Conservation (phyloP, 2,329 filamentous ascomycete genomes). For the Blastomyces parvus region DNA sequence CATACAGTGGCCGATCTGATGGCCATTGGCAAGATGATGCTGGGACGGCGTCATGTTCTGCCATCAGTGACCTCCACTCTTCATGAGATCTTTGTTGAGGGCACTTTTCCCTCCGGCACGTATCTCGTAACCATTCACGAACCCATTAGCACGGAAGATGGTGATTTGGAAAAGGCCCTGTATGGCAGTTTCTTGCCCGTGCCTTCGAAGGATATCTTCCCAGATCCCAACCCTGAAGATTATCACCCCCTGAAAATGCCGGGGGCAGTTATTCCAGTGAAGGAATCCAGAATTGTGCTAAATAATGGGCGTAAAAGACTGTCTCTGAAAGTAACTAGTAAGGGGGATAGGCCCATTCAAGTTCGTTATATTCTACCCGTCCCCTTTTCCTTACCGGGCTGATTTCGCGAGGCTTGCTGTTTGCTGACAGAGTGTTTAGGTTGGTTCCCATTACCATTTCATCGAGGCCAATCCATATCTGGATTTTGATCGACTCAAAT, state of each 20-base stretch:
- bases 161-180: slow-evolving; percentile 73
- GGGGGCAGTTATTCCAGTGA: slow-evolving; percentile 66
- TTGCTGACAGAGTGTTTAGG: slow-evolving; percentile 31
- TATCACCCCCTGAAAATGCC: slow-evolving; percentile 63
- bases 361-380: slow-evolving; percentile 37
- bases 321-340: slow-evolving; percentile 67
- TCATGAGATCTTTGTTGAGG: slow-evolving; percentile 81
- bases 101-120: slow-evolving; percentile 81
- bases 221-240: slow-evolving; percentile 51
- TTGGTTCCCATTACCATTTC: slow-evolving; percentile 93
- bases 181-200: slow-evolving; percentile 87
- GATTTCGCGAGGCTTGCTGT: slow-evolving; percentile 7
- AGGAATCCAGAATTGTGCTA: slow-evolving; percentile 53
- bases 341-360: slow-evolving; percentile 82
- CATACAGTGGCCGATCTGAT: slow-evolving; percentile 91
- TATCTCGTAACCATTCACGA: slow-evolving; percentile 93
- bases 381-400: neutral
- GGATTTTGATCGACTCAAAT: slow-evolving; percentile 71
- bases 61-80: slow-evolving; percentile 72
- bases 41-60: slow-evolving; percentile 83
- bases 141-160: slow-evolving; percentile 76
- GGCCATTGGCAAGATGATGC: slow-evolving; percentile 80
- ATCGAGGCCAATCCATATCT: slow-evolving; percentile 88
- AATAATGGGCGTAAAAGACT: slow-evolving; percentile 68
- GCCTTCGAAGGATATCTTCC: slow-evolving; percentile 59